Evolutionary conservation across 2,329 filamentous ascomycete genomes (phyloP).

Genomic region (Cercospora sp.): DNA sequence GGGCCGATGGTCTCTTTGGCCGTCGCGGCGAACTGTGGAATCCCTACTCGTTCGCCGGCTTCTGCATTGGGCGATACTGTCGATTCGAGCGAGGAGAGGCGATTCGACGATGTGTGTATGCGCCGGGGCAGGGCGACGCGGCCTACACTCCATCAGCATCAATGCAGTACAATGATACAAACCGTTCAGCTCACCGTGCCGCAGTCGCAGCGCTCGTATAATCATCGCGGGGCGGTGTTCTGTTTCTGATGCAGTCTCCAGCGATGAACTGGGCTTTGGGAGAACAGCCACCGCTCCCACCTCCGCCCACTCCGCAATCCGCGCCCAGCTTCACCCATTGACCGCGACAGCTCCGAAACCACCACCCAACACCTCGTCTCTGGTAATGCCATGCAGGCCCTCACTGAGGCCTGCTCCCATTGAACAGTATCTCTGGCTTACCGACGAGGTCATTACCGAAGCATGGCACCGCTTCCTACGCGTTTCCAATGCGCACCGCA

Average conservation of each 20-base stretch:
- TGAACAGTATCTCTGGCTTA: slow-evolving; percentile 58
- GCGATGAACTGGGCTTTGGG: neutral
- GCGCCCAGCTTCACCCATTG: slow-evolving; percentile 8
- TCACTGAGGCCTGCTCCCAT: slow-evolving; percentile 21
- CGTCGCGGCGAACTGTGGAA: slow-evolving; percentile 13
- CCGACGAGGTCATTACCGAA: slow-evolving; percentile 56
- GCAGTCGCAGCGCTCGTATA: slow-evolving; percentile 44
- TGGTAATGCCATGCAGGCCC: slow-evolving; percentile 32
- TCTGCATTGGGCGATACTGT: slow-evolving; percentile 11
- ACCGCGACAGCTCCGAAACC: neutral
- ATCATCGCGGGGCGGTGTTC: slow-evolving; percentile 40
- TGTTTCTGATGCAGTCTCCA: neutral
- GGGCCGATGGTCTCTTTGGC: slow-evolving; percentile 5
- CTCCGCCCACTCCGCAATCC: slow-evolving; percentile 4
- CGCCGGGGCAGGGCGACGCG: slow-evolving; percentile 42
- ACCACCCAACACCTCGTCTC: neutral
- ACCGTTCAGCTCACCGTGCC: slow-evolving; percentile 38
- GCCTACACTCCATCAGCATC: slow-evolving; percentile 34
- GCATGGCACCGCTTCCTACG: slow-evolving; percentile 55
- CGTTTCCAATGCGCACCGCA: slow-evolving; percentile 29
- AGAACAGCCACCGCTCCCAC: neutral
- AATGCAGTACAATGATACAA: neutral
- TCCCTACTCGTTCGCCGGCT: slow-evolving; percentile 6
- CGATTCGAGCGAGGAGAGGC: slow-evolving; percentile 38
- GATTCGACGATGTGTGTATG: slow-evolving; percentile 15